A percentile compares a stretch with the other conserved stretches of the same genome.
Conservation (phyloP, 805 yeast genomes). For the Starmerella ratchasimensis region DNA sequence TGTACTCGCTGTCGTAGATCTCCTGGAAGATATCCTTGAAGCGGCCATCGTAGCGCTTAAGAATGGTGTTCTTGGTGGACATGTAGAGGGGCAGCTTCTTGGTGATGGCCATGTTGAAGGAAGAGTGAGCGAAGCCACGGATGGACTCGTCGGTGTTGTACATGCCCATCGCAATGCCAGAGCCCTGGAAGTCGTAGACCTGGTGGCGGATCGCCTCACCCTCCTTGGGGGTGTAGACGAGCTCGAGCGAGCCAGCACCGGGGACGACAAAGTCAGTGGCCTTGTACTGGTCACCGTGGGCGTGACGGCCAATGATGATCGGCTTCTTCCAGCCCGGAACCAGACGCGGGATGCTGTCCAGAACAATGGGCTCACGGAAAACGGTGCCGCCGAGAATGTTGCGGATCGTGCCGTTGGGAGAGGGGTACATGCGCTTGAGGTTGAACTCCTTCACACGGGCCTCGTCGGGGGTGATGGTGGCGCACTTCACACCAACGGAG, state of each 20-base stretch:
- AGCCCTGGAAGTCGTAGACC: conserved; percentile 55
- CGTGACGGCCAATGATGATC: conserved; percentile 93
- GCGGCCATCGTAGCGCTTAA: conserved; percentile 87
- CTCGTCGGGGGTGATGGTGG: conserved; percentile 92
- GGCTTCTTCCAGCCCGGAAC: conserved; percentile 92
- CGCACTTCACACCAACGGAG: conserved; percentile 93
- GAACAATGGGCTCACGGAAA: conserved; percentile 90
- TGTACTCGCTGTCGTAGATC: conserved; percentile 58
- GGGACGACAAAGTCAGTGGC: conserved; percentile 78
- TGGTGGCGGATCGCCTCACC: conserved; percentile 45
- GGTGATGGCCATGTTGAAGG: conserved; percentile 74
- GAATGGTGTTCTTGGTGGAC: conserved; percentile 87
- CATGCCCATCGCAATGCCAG: conserved; percentile 82
- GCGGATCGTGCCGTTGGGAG: conserved; percentile 95
- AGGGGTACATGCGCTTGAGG: conserved; percentile 91
- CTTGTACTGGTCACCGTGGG: conserved; percentile 92
- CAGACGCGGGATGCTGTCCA: conserved; percentile 73
- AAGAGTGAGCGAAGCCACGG: conserved; percentile 79
- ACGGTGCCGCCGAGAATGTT: conserved; percentile 93
- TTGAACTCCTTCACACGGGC: conserved; percentile 83
- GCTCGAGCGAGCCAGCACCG: conserved; percentile 62
- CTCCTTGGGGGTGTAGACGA: conserved; percentile 58
- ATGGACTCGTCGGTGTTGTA: conserved; percentile 91
- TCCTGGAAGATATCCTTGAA: conserved; percentile 88
- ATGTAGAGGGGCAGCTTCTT: conserved; percentile 69